A percentile compares a stretch with the other conserved stretches of the same genome.
These are phyloP conservation scores for Piedraia hortae DNA, from an alignment of 2,329 filamentous ascomycete genomes.

Conservation along the genomic window DNA sequence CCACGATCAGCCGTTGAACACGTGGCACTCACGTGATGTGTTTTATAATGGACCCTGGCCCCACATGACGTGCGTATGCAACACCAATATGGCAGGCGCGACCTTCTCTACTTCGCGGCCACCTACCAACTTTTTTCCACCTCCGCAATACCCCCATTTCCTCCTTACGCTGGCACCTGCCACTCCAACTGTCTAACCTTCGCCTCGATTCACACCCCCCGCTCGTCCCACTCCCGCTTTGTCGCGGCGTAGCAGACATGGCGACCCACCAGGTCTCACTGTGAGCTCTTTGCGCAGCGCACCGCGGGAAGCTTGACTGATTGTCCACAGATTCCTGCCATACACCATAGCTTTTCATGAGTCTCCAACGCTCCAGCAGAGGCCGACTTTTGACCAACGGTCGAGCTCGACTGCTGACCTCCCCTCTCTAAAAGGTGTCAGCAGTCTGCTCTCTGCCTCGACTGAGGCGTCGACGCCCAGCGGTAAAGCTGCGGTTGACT, in stretches of 20 bases:
- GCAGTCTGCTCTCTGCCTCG: conserved; percentile 15
- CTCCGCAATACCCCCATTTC: too few relatives aligned
- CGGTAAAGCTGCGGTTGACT: conserved; percentile 15
- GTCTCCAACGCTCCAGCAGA: conserved; percentile 15
- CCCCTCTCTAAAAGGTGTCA: conserved; percentile 7
- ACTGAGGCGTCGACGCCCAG: conserved; percentile 18
- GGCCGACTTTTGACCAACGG: conserved; percentile 11
- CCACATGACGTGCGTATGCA: too few relatives aligned
- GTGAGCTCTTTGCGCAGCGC: conserved; percentile 5
- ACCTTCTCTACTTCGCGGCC: too few relatives aligned
- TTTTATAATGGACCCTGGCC: too few relatives aligned
- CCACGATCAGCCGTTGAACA: too few relatives aligned
- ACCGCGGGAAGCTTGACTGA: conserved; percentile 1
- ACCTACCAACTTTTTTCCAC: too few relatives aligned
- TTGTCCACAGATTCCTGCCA: conserved; percentile 44
- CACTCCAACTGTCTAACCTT: too few relatives aligned
- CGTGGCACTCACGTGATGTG: too few relatives aligned
- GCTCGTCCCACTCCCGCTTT: too few relatives aligned
- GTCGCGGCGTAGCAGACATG: conserved; percentile 1
- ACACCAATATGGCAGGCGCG: too few relatives aligned
- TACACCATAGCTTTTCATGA: conserved; percentile 69
- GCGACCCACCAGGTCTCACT: conserved; percentile 11
- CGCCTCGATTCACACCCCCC: background rate
- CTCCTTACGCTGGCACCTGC: too few relatives aligned
- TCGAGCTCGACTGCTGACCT: conserved; percentile 20